Conservation (phyloP, 179 eudicot species). For the Camellia oleifera region DNA sequence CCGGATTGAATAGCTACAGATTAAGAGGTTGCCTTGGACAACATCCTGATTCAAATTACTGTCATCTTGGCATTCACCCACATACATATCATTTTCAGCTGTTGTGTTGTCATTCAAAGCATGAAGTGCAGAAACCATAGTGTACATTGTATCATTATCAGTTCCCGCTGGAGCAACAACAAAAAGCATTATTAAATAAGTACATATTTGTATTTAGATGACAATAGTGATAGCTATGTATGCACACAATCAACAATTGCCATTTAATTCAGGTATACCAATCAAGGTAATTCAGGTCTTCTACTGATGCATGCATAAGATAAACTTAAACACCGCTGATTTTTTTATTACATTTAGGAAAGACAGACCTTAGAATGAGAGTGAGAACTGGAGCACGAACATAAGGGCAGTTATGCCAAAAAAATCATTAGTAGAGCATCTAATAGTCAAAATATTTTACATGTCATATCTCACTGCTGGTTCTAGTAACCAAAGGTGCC, state of each 20-base stretch:
- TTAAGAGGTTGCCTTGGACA: conserved; percentile 80
- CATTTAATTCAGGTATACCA: no score
- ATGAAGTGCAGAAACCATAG: conserved; percentile 67
- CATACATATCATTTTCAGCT: conserved; percentile 58
- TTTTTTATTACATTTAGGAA: background rate
- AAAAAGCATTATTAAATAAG: conserved; percentile 3
- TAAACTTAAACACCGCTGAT: background rate
- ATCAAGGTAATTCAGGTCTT: no score
- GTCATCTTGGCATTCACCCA: conserved; percentile 94
- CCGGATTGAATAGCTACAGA: conserved; percentile 95
- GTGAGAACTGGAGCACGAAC: no score
- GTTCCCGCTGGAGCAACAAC: conserved; percentile 80
- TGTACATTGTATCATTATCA: conserved; percentile 35
- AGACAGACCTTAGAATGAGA: background rate
- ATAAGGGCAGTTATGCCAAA: no score
- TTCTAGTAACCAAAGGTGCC: background rate
- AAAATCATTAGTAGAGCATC: no score
- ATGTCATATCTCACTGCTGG: no score
- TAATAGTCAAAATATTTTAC: no score
- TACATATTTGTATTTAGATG: background rate
- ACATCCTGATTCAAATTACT: conserved; percentile 55
- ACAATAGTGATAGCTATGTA: background rate
- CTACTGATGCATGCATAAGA: no score
- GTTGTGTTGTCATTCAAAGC: conserved; percentile 62
- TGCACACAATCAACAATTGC: background rate